Percentiles rank a stretch among this genome's conserved stretches.
Conservation (phyloP, 2,329 filamentous ascomycete genomes). For the Penicillium sp. region DNA sequence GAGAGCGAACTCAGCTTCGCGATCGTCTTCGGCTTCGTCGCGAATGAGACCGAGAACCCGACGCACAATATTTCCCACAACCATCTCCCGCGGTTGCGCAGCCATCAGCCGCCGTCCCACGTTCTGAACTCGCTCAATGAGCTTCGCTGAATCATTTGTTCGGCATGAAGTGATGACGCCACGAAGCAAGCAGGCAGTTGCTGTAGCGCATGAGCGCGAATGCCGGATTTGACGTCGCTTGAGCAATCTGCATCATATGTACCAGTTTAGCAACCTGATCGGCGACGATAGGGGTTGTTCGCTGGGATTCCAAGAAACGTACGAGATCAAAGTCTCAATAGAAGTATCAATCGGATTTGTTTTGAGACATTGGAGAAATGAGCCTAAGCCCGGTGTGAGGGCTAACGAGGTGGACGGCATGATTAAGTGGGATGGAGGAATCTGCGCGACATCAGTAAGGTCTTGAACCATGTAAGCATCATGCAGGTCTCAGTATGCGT, state of each 20-base stretch:
- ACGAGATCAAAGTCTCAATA: constrained; percentile 83
- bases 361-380: constrained; percentile 78
- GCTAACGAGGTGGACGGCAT: constrained; percentile 63
- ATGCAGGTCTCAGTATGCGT: background rate
- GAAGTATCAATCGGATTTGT: constrained; percentile 75
- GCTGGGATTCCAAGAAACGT: constrained; percentile 36
- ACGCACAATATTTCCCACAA: constrained; percentile 91
- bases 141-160: constrained; percentile 73
- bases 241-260: constrained; percentile 65
- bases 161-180: constrained; percentile 82
- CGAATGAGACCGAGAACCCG: constrained; percentile 87
- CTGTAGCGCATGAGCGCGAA: constrained; percentile 84
- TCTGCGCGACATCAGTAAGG: constrained; percentile 1
- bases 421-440: constrained; percentile 22
- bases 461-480: background rate
- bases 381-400: constrained; percentile 72
- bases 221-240: constrained; percentile 89
- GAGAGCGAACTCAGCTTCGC: constrained; percentile 62
- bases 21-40: constrained; percentile 82
- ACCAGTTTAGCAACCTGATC: constrained; percentile 8
- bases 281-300: background rate
- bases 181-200: constrained; percentile 84
- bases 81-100: constrained; percentile 86
- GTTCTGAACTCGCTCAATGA: constrained; percentile 77
- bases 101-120: constrained; percentile 76